Evolutionary conservation across 2,329 filamentous ascomycete species (phyloP).

Genomic region (Rhynchosporium secalis): DNA sequence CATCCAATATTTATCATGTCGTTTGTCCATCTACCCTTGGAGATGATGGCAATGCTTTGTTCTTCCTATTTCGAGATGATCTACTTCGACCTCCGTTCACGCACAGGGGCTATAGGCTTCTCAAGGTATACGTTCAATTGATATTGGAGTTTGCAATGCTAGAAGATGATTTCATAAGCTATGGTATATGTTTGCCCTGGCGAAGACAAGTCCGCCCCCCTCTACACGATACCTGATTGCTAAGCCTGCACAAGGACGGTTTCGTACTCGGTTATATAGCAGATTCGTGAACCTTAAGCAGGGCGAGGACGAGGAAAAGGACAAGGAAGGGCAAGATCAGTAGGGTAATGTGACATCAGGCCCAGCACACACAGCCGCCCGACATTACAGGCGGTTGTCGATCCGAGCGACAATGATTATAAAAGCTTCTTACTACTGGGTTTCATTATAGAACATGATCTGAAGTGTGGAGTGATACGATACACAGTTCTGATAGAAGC

Average conservation of each 20-base stretch:
- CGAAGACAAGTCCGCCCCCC: neutral
- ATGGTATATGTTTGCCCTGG: neutral
- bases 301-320: neutral
- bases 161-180: slow-evolving; percentile 8
- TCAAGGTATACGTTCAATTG: neutral
- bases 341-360: neutral
- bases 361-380: slow-evolving; percentile 5
- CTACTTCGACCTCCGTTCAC: neutral
- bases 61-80: neutral
- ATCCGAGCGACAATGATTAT: neutral
- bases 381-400: slow-evolving; percentile 1
- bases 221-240: neutral
- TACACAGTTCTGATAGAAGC: neutral
- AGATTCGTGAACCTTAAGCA: slow-evolving; percentile 6
- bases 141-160: neutral
- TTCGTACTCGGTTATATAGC: slow-evolving; percentile 6
- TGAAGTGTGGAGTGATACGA: slow-evolving; percentile 8
- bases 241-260: neutral
- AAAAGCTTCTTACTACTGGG: neutral
- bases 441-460: too few species aligned
- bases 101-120: neutral
- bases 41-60: neutral
- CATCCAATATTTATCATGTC: too few species aligned
- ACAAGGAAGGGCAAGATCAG: neutral
- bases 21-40: neutral